Percentiles rank a stretch among this genome's conserved stretches.
Evolutionary conservation across 805 yeast species (phyloP).

Genomic region (Metschnikowia cubensis): DNA sequence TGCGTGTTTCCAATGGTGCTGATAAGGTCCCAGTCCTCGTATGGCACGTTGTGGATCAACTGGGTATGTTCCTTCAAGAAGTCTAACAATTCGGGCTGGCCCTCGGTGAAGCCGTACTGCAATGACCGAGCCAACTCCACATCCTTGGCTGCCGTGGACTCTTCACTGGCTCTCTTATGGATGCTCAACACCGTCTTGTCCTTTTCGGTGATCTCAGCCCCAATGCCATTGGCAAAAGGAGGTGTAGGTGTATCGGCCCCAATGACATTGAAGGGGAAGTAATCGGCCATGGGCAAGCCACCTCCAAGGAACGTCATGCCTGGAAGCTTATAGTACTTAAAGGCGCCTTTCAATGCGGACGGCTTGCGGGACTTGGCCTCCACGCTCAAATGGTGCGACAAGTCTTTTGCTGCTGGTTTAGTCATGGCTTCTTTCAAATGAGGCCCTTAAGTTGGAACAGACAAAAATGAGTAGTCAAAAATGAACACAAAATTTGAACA

Average conservation of each 20-base stretch:
- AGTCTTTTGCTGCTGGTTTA: constrained; percentile 54
- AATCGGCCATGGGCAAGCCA: constrained; percentile 86
- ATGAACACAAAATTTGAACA: no score
- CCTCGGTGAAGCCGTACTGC: constrained; percentile 87
- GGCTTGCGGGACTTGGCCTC: constrained; percentile 75
- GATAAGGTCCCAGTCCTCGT: constrained; percentile 64
- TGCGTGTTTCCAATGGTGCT: constrained; percentile 85
- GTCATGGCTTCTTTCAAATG: constrained; percentile 15
- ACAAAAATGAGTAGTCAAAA: no score
- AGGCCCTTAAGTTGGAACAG: no score
- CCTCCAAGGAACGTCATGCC: constrained; percentile 88
- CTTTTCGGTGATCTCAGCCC: constrained; percentile 48
- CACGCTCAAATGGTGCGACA: constrained; percentile 67
- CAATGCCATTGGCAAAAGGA: constrained; percentile 77
- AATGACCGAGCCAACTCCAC: constrained; percentile 79
- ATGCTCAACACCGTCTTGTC: constrained; percentile 42
- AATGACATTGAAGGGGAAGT: constrained; percentile 86
- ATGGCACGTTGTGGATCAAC: constrained; percentile 42
- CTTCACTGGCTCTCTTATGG: constrained; percentile 28
- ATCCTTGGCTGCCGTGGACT: constrained; percentile 33
- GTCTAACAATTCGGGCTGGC: constrained; percentile 64
- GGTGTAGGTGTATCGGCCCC: constrained; percentile 70
- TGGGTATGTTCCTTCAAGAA: constrained; percentile 77
- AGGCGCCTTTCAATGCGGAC: constrained; percentile 81
- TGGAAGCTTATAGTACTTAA: constrained; percentile 70